These are phyloP conservation scores for Leucosporidium scottii DNA, from an alignment of 768 basidiomycete genomes.

Conservation along the genomic window DNA sequence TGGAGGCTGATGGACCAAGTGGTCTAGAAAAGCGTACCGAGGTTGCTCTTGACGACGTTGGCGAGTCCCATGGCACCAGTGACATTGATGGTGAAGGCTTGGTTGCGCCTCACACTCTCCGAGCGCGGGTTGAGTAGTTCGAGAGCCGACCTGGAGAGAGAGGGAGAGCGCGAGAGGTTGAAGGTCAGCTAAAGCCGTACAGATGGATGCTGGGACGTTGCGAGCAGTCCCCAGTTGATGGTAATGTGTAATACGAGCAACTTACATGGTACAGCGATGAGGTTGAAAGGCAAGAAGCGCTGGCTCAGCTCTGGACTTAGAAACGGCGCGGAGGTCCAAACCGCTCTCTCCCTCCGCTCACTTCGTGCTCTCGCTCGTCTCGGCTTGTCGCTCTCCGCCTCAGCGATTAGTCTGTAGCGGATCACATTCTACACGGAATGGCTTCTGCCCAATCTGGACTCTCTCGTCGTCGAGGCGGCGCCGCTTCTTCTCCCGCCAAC, in stretches of 20 bases:
- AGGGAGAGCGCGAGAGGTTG: background rate
- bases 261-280: too few relatives aligned
- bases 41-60: slow-evolving; percentile 90
- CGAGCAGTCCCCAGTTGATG: too few relatives aligned
- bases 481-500: background rate
- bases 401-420: too few relatives aligned
- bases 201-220: too few relatives aligned
- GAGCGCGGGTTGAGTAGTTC: slow-evolving; percentile 42
- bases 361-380: too few relatives aligned
- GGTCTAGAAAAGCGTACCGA: slow-evolving; percentile 54
- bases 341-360: too few relatives aligned
- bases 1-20: slow-evolving; percentile 1
- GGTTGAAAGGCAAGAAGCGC: too few relatives aligned
- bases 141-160: slow-evolving; percentile 39
- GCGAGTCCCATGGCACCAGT: slow-evolving; percentile 81
- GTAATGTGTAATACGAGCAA: too few relatives aligned
- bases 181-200: too few relatives aligned
- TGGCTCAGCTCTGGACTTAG: too few relatives aligned
- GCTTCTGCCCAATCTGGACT: background rate
- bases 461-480: slow-evolving; percentile 10
- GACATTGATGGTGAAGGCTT: slow-evolving; percentile 44
- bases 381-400: too few relatives aligned
- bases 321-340: too few relatives aligned
- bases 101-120: slow-evolving; percentile 43
- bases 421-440: background rate